Evolutionary conservation across 495 filamentous ascomycete genomes (phyloP).

Genomic region (Tuber indicum): DNA sequence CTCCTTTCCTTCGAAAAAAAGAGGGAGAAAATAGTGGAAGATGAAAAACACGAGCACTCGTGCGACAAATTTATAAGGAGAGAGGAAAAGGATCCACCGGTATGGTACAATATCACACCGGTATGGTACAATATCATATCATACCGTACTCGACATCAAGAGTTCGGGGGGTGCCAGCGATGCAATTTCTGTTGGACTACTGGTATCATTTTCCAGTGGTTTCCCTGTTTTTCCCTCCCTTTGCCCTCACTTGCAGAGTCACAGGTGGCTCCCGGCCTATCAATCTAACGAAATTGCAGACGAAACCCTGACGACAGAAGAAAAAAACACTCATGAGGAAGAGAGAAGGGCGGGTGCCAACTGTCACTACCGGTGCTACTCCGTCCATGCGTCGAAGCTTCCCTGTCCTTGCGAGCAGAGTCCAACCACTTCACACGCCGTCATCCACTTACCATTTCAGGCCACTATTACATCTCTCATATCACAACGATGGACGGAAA

Average conservation of each 20-base stretch:
- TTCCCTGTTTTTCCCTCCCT: conserved; percentile 19
- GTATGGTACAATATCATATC: neutral
- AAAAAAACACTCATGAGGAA: neutral
- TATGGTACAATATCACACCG: neutral
- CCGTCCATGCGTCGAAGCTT: neutral
- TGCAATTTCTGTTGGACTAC: neutral
- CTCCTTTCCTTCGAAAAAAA: neutral
- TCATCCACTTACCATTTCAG: neutral
- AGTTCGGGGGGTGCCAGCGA: neutral
- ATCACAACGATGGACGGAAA: neutral
- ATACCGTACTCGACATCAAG: neutral
- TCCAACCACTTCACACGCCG: neutral
- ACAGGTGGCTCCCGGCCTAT: neutral
- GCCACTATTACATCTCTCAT: neutral
- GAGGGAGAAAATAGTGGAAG: neutral
- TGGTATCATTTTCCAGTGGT: neutral
- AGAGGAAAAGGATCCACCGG: neutral
- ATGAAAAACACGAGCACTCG: neutral
- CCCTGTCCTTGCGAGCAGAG: neutral
- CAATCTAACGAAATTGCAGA: conserved; percentile 3
- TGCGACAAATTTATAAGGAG: neutral
- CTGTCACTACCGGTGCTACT: neutral
- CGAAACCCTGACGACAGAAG: conserved; percentile 18
- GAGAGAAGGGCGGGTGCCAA: neutral
- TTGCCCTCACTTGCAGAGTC: neutral